phyloP scores from a whole-genome alignment of 345 rosid species.

The Gossypium turneri region DNA sequence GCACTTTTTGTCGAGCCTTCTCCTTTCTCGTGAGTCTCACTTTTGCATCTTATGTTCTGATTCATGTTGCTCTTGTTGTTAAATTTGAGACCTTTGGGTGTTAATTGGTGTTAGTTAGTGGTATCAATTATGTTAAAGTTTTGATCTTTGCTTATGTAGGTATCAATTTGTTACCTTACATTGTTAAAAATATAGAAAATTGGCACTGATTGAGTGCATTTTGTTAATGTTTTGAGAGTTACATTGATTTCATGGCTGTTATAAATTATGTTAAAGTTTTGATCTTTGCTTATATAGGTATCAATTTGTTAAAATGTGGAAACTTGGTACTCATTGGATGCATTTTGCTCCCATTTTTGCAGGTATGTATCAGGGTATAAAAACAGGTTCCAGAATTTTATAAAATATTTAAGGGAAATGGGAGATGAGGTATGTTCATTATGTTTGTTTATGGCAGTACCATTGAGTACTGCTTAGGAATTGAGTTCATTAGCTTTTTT shows the following conservation, averaged over 20 bases:
- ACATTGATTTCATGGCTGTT: neutral
- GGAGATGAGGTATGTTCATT: slow-evolving; percentile 79
- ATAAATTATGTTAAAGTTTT: slow-evolving; percentile 9
- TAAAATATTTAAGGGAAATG: slow-evolving; percentile 87
- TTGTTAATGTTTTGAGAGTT: neutral
- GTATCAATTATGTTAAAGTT: too few relatives aligned
- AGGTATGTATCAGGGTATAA: slow-evolving; percentile 98
- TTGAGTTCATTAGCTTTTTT: neutral
- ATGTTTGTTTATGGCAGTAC: neutral
- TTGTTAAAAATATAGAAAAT: too few relatives aligned
- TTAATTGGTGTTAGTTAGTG: too few relatives aligned
- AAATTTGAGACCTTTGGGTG: neutral
- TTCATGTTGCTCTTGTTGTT: neutral
- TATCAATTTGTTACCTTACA: too few relatives aligned
- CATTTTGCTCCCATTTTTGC: slow-evolving; percentile 32
- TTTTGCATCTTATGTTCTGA: neutral
- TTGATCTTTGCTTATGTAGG: too few relatives aligned
- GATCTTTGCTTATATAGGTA: slow-evolving; percentile 13
- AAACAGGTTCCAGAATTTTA: slow-evolving; percentile 96
- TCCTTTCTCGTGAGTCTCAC: slow-evolving; percentile 79
- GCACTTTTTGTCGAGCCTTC: slow-evolving; percentile 98
- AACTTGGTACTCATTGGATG: neutral
- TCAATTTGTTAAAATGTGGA: neutral
- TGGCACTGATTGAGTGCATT: too few relatives aligned
- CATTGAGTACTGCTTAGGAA: neutral